Conservation (phyloP, 768 basidiomycete genomes). For the Psilocybe cubensis region DNA sequence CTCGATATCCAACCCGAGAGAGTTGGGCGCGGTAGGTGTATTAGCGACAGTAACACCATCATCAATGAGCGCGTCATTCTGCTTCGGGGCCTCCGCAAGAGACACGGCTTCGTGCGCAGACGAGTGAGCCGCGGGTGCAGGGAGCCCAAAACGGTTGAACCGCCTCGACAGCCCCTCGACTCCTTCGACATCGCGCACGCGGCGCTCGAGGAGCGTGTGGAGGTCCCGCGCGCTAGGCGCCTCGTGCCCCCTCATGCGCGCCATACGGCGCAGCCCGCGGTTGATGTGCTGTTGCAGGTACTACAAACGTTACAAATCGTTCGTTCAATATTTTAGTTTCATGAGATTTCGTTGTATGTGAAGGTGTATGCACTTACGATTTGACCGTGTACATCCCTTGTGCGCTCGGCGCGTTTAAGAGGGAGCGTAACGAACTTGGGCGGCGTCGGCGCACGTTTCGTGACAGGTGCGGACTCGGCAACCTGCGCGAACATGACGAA, state of each 20-base stretch:
- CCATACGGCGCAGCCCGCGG: constrained; percentile 62
- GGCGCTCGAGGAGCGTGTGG: constrained; percentile 37
- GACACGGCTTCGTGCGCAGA: constrained; percentile 19
- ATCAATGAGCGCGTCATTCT: not conserved
- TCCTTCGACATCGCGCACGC: constrained; percentile 29
- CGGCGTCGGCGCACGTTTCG: constrained; percentile 26
- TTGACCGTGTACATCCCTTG: constrained; percentile 27
- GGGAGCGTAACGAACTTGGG: constrained; percentile 45
- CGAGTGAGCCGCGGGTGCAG: constrained; percentile 22
- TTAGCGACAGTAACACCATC: constrained; percentile 42
- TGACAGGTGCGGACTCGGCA: constrained; percentile 46
- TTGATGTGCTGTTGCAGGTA: constrained; percentile 73
- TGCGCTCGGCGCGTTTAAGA: constrained; percentile 39
- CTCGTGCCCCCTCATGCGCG: constrained; percentile 54
- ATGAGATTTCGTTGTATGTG: too few relatives aligned
- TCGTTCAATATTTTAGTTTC: not conserved
- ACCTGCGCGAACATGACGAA: constrained; percentile 39
- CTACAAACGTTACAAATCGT: constrained; percentile 34
- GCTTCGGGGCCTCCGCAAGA: constrained; percentile 3
- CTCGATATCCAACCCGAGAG: constrained; percentile 75
- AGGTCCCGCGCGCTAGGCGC: constrained; percentile 64
- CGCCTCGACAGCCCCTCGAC: constrained; percentile 24
- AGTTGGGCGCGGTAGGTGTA: constrained; percentile 45
- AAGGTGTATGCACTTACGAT: constrained; percentile 25
- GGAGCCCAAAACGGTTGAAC: not conserved